Percentiles rank a stretch among this genome's conserved stretches.
Evolutionary conservation across 768 basidiomycete genomes (phyloP).

Genomic region (Myochromella boudieri): DNA sequence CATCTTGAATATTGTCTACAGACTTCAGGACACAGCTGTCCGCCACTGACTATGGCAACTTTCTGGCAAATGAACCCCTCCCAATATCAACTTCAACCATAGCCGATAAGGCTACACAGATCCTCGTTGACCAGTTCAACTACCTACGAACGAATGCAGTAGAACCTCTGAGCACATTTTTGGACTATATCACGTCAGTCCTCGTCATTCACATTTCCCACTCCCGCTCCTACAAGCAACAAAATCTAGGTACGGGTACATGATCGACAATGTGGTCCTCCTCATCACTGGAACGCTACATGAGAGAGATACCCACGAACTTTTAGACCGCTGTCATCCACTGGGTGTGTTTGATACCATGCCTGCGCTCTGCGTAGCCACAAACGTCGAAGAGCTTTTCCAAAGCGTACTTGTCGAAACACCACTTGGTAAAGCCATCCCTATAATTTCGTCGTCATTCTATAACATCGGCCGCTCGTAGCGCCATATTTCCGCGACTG

Average conservation of each 20-base stretch:
- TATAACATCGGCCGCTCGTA: slow-evolving; percentile 17
- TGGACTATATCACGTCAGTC: slow-evolving; percentile 96
- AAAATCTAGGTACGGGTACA: slow-evolving; percentile 83
- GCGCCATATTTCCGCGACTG: slow-evolving; percentile 98
- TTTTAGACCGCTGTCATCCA: slow-evolving; percentile 95
- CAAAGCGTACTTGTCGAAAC: slow-evolving; percentile 97
- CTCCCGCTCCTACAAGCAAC: slow-evolving; percentile 10
- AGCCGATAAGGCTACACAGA: slow-evolving; percentile 93
- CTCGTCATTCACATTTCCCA: background rate
- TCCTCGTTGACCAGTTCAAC: slow-evolving; percentile 97
- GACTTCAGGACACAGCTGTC: slow-evolving; percentile 95
- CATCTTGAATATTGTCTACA: slow-evolving; percentile 27
- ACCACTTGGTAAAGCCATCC: slow-evolving; percentile 76
- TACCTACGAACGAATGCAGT: slow-evolving; percentile 90
- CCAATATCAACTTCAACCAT: slow-evolving; percentile 94
- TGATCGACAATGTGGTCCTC: slow-evolving; percentile 99
- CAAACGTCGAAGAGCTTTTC: slow-evolving; percentile 97
- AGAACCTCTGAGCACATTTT: slow-evolving; percentile 85
- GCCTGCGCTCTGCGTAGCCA: slow-evolving; percentile 98
- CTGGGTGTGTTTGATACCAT: slow-evolving; percentile 97
- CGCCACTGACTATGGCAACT: slow-evolving; percentile 97
- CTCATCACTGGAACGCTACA: slow-evolving; percentile 97
- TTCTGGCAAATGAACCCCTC: slow-evolving; percentile 93
- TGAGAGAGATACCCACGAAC: slow-evolving; percentile 95
- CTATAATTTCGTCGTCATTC: background rate